Base-by-base conservation (phyloP, 495 filamentous ascomycete genomes). In the Daldinia grandis region DNA sequence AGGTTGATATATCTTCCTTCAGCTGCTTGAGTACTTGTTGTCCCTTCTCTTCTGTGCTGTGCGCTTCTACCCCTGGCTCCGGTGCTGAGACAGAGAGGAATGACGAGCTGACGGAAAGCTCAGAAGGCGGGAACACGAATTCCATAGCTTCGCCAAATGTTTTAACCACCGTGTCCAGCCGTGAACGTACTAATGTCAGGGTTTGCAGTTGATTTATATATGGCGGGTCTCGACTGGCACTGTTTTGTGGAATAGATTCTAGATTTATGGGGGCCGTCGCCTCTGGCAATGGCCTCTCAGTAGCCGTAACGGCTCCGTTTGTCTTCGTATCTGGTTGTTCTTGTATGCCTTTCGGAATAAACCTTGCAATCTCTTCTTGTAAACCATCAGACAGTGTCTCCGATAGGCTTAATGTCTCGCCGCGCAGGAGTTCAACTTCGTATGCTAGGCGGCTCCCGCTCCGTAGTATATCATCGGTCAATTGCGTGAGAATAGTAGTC, bases 381-480 rank as follows among this genome's bases (percentile, higher is more conserved):
- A 97, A 78, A 0, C 83, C 82, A 65, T 95, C 92, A 0, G 88
- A 87, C 64, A 99, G 79, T 5, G 90, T 82, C 68, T 97, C 94
- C 0, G 90, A 89, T 49, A 97, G 78, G 31, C 88, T 86, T 17
- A 92, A 82, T 0, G 93, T 89, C 75, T 98, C 95, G 58, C 94
- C 94, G 6, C 94, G 89, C 8, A 99, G 80, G 7, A 98, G 87
- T 76, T 99, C 95, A 8, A 99, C 95, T 74, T 98, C 93, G 79
- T 99, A 99, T 27, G 94, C 92, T 21, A 99, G 83, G 9, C 96
- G 87, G 65, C 91, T 89, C 24, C 93, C 91, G 69, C 92, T 90
- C 51, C 95, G 88, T 19, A 99, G 83, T 65, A 99, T 98, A 70
- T 98, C 95, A 75, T 98, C 95, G 14, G 95, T 98, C 62, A 98